Evolutionary conservation across 2,329 filamentous ascomycete species (phyloP).

Genomic region (Aspergillus sojae): DNA sequence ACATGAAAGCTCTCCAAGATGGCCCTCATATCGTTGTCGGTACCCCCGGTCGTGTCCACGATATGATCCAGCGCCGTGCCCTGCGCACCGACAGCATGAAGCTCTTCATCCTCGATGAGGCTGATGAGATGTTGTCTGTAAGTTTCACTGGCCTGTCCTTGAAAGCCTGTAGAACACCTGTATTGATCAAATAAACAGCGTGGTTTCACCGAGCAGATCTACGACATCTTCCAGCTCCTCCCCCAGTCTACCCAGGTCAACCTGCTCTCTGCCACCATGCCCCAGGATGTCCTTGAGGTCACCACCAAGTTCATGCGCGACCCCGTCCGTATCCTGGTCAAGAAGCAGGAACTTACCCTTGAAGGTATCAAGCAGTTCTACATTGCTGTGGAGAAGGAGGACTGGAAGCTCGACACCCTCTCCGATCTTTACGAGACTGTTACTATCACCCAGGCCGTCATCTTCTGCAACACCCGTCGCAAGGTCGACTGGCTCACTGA

Average conservation of each 20-base stretch:
- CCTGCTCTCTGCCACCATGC: slow-evolving; percentile 96
- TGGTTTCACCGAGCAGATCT: slow-evolving; percentile 99
- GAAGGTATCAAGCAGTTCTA: slow-evolving; percentile 99
- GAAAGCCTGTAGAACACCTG: not conserved
- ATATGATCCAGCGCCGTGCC: slow-evolving; percentile 99
- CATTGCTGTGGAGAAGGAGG: slow-evolving; percentile 99
- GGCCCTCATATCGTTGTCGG: slow-evolving; percentile 97
- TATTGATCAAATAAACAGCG: slow-evolving; percentile 55
- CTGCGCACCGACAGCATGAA: slow-evolving; percentile 98
- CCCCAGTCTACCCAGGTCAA: slow-evolving; percentile 98
- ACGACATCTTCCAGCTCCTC: slow-evolving; percentile 99
- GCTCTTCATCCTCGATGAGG: slow-evolving; percentile 99
- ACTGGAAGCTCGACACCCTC: slow-evolving; percentile 99
- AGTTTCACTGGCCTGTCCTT: slow-evolving; percentile 11
- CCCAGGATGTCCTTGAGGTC: slow-evolving; percentile 97
- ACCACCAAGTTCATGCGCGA: slow-evolving; percentile 99
- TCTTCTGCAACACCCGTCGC: slow-evolving; percentile 99
- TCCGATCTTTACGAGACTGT: slow-evolving; percentile 99
- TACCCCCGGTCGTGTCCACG: slow-evolving; percentile 96
- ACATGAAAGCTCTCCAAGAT: slow-evolving; percentile 96
- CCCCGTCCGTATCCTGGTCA: slow-evolving; percentile 97
- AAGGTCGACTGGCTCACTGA: slow-evolving; percentile 99
- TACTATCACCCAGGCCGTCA: slow-evolving; percentile 98
- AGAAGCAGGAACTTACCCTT: slow-evolving; percentile 99
- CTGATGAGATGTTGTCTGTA: slow-evolving; percentile 86